Base-by-base conservation (phyloP, 805 yeast species). In the Saccharomycodes ludwigii region DNA sequence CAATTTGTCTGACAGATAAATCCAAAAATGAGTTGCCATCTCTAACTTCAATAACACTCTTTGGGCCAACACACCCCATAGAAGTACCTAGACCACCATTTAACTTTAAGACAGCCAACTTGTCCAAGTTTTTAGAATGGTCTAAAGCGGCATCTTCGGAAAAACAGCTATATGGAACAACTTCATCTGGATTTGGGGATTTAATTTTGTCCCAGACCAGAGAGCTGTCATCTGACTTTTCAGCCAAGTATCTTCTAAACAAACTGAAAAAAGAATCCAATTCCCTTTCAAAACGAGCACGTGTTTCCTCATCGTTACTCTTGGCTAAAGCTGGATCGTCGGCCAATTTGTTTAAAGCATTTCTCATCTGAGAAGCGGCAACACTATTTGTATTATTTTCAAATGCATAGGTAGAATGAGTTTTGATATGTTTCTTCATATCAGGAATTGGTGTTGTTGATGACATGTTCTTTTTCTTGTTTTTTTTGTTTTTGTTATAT, bases 61-160 rank as follows among this genome's bases (percentile, higher is more conserved):
- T 86, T 42, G 98, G 98, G 37, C 98, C 98, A 40, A 91, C 96
- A 65, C 98, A 91, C 36, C 98, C 98, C 98, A 91, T 91, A 7
- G 97, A 88, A 14, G 98, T 91, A 54, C 98, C 98, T 46, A 91
- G 69, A 26, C 98, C 98, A 67, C 98, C 98, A 56, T 91, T 91
- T 56, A 91, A 71, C 65, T 91, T 91, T 59, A 91, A 69, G 25
- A 91, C 98, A 6, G 96, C 97, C 55, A 91, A 71, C 59, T 86
- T 86, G 45, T 74, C 60, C 49, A 91, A 67, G 37, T 56, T 56
- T 29, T 61, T 65, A 10, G 58, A 48, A 16, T 54, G 39, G 6
- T 42, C 42, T 7, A 27, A 6, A 6, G 21, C 18, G 4, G 18
- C 25, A 7, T 30, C 17, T 18, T 32, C 29, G n/a, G 34, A 21